Evolutionary conservation across 305 asterid genomes (phyloP), one percentile per base, ranked within the genome.

Genomic region (Fraxinus ornus): DNA sequence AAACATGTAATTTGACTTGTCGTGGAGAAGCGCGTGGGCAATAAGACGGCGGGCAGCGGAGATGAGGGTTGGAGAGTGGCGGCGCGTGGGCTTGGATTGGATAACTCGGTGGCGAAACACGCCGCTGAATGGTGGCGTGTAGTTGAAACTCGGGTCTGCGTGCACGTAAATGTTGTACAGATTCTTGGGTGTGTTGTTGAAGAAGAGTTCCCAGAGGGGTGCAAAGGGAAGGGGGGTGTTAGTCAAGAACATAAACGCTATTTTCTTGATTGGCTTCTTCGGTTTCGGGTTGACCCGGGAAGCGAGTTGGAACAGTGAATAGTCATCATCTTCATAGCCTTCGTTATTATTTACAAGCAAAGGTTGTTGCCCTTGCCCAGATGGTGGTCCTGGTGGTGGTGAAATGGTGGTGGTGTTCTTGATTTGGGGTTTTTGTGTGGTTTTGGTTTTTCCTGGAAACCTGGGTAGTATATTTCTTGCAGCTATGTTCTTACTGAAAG

Each of bases 221-320:
- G 95, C 96, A 19, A 92, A 84, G 1, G 98, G 97, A 71, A 95
- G 93, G 0, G 93, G 87, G 12, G 91, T 32, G 10, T 93, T 93
- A 64, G 97, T 92, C 26, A 95, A 78, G 91, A 92, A 95, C 97
- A 95, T 84, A 79, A 93, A 92, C 0, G 98, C 98, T 19, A 95
- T 72, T 64, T 95, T 95, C 84, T 84, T 86, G 0, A 9, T 7
- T 78, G 89, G 90, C 17, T 84, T 80, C 22, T 78, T 85, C n/a
- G 93, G 91, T 13, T 8, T 86, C 41, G 92, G 86, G 89, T 87
- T 85, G 80, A 84, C 91, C 86, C 88, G 86, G 41, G 89, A 82
- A 13, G 97, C 97, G 3, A 64, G 85, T 7, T 80, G 78, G 75
- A 91, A 77, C 39, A 93, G 82, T 3, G 81, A 19, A 7, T 30